Conservation (phyloP, 2,329 filamentous ascomycete species). For the Calonectria multiphialidica region DNA sequence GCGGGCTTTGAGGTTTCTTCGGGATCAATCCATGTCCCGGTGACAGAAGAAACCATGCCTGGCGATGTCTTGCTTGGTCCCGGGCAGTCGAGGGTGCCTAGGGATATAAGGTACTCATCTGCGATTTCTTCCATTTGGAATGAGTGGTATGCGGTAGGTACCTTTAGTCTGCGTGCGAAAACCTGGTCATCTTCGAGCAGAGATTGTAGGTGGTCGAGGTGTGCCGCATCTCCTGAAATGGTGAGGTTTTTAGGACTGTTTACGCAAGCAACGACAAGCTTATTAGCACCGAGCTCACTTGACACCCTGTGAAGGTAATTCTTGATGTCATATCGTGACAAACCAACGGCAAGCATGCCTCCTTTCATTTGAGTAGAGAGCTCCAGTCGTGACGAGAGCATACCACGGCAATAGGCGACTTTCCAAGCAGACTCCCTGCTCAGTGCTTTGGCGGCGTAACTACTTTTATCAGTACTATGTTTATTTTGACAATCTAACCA, state of each 20-base stretch:
- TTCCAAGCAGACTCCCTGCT: conserved; percentile 48
- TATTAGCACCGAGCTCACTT: neutral
- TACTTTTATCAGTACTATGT: conserved; percentile 15
- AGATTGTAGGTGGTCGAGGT: conserved; percentile 19
- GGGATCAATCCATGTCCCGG: neutral
- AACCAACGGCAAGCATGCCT: conserved; percentile 50
- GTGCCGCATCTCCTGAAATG: conserved; percentile 22
- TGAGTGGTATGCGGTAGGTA: conserved; percentile 63
- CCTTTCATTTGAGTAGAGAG: conserved; percentile 25
- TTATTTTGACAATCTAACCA: neutral
- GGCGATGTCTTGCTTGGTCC: neutral
- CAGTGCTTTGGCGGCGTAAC: conserved; percentile 28
- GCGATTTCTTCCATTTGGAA: conserved; percentile 54
- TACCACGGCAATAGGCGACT: conserved; percentile 51
- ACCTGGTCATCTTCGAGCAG: conserved; percentile 8
- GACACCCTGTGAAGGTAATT: conserved; percentile 30
- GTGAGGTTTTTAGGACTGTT: conserved; percentile 32
- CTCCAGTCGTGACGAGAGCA: conserved; percentile 3
- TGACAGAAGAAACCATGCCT: neutral
- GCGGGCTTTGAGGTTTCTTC: neutral
- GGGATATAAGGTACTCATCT: neutral
- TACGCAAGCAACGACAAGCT: conserved; percentile 23
- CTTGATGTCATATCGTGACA: conserved; percentile 37
- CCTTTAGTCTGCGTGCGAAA: conserved; percentile 47
- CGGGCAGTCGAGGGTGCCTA: neutral